phyloP scores from a whole-genome alignment of 257 asterid species.

The Avicennia marina region DNA sequence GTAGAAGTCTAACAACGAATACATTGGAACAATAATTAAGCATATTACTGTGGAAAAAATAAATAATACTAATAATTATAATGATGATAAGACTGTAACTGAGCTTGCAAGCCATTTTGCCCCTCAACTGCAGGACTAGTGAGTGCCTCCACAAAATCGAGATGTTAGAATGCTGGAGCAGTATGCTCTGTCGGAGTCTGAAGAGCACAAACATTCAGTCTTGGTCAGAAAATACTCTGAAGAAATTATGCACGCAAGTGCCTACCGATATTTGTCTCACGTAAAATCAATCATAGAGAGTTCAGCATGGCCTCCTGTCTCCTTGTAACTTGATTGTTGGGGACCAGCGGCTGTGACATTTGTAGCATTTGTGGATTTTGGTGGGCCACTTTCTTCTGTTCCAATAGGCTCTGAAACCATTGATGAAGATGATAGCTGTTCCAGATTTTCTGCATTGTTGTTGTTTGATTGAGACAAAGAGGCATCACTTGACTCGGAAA shows the following conservation, averaged over 20 bases:
- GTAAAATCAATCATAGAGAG: conserved; percentile 70
- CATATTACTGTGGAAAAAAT: no score
- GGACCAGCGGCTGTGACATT: conserved; percentile 19
- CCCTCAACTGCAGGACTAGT: no score
- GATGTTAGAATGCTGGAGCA: no score
- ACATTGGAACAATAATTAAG: no score
- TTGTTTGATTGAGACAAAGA: conserved; percentile 25
- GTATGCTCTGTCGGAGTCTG: no score
- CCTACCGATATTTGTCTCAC: conserved; percentile 16
- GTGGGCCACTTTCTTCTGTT: conserved; percentile 30
- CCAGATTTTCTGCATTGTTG: conserved; percentile 35
- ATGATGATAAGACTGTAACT: no score
- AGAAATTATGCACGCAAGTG: neutral
- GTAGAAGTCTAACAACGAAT: no score
- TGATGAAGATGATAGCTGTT: conserved; percentile 22
- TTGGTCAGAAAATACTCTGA: neutral
- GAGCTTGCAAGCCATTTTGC: no score
- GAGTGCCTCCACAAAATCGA: no score
- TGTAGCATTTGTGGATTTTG: conserved; percentile 22
- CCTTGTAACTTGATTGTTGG: conserved; percentile 35
- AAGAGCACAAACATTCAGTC: neutral
- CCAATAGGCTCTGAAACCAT: conserved; percentile 29
- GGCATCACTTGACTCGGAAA: conserved; percentile 23
- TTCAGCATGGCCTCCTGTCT: conserved; percentile 37
- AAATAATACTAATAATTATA: no score